Evolutionary conservation across 2,329 filamentous ascomycete genomes (phyloP).

Genomic region (Diplodia corticola): DNA sequence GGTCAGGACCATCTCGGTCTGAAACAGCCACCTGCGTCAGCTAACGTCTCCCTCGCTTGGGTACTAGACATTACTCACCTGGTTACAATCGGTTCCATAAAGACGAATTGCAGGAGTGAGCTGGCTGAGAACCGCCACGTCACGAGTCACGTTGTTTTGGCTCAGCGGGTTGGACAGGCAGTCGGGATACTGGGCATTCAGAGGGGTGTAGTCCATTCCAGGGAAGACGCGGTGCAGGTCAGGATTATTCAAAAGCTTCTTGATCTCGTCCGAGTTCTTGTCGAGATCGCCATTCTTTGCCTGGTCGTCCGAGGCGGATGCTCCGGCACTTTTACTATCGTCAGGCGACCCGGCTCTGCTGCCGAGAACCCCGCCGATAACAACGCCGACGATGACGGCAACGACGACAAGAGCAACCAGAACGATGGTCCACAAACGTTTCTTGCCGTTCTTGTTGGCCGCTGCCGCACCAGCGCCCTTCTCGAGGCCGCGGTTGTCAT

Average conservation of each 20-base stretch:
- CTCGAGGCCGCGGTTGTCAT: conserved; percentile 44
- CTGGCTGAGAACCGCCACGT: conserved; percentile 86
- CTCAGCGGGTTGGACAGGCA: conserved; percentile 76
- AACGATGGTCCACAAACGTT: conserved; percentile 69
- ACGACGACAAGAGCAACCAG: conserved; percentile 65
- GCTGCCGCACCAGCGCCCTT: conserved; percentile 66
- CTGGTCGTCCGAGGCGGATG: conserved; percentile 58
- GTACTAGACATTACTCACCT: conserved; percentile 42
- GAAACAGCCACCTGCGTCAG: conserved; percentile 7
- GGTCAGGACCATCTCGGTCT: conserved; percentile 84
- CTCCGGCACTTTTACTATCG: conserved; percentile 26
- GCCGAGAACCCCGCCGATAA: conserved; percentile 70
- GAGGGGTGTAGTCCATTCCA: conserved; percentile 91
- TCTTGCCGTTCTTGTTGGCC: conserved; percentile 64
- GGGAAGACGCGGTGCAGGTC: conserved; percentile 91
- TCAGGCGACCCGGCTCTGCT: conserved; percentile 44
- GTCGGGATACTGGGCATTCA: conserved; percentile 86
- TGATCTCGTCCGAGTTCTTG: conserved; percentile 75
- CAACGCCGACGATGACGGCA: conserved; percentile 71
- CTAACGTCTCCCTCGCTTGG: background rate
- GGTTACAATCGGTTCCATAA: conserved; percentile 96
- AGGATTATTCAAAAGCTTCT: conserved; percentile 75
- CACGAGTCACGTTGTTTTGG: conserved; percentile 92
- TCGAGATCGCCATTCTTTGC: conserved; percentile 67
- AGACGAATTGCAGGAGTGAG: conserved; percentile 84